These are phyloP conservation scores for Talaromyces sp. DNA, from an alignment of 2,329 filamentous ascomycete species.

Conservation along the genomic window DNA sequence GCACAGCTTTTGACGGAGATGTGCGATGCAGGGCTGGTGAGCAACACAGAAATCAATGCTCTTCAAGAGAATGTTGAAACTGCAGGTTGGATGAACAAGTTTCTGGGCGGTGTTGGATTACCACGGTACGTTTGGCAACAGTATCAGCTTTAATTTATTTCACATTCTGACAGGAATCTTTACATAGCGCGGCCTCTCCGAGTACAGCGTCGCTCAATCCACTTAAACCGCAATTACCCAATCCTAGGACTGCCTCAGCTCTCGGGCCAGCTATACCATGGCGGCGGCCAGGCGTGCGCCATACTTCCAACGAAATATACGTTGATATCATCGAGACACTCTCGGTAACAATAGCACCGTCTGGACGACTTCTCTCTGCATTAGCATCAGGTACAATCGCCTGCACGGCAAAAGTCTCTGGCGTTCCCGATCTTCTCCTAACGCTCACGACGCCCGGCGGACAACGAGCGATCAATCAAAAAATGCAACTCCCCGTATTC, in stretches of 20 bases:
- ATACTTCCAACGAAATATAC: constrained; percentile 96
- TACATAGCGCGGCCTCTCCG: constrained; percentile 37
- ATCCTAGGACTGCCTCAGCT: constrained; percentile 28
- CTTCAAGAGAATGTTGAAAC: constrained; percentile 88
- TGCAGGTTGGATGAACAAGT: constrained; percentile 81
- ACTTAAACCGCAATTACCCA: constrained; percentile 40
- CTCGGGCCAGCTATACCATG: constrained; percentile 67
- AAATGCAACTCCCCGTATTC: constrained; percentile 87
- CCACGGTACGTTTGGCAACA: constrained; percentile 56
- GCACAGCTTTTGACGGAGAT: constrained; percentile 92
- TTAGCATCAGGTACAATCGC: constrained; percentile 89
- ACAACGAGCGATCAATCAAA: constrained; percentile 68
- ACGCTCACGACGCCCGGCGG: constrained; percentile 76
- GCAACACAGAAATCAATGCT: constrained; percentile 89
- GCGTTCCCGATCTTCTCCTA: constrained; percentile 84
- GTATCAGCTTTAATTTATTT: not conserved
- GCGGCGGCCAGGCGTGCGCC: constrained; percentile 85
- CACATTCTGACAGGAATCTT: not conserved
- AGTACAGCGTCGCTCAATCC: constrained; percentile 39
- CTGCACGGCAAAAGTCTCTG: constrained; percentile 92
- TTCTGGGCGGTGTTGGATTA: constrained; percentile 81
- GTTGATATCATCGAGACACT: constrained; percentile 92
- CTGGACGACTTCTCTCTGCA: constrained; percentile 79
- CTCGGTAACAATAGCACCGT: constrained; percentile 82
- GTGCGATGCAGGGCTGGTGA: constrained; percentile 88